Percentiles rank a stretch among this genome's conserved stretches.
Evolutionary conservation across 2,329 filamentous ascomycete species (phyloP).

Genomic region (Hymenoscyphus occultus): DNA sequence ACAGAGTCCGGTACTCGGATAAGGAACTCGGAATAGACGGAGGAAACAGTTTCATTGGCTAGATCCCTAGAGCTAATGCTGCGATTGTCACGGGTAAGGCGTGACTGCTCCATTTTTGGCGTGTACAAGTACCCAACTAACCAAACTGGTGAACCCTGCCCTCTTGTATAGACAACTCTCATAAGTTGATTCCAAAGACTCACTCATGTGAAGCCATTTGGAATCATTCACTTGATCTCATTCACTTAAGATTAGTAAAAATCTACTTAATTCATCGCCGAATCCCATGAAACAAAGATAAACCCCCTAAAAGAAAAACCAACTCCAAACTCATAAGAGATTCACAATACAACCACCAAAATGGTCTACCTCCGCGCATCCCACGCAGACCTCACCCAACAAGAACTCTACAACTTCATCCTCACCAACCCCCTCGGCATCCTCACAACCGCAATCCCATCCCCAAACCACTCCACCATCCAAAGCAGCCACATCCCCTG

Average conservation of each 20-base stretch:
- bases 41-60: neutral
- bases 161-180: neutral
- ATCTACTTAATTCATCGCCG: neutral
- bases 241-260: neutral
- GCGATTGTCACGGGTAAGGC: neutral
- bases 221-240: neutral
- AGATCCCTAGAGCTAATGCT: neutral
- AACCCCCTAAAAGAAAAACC: neutral
- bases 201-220: neutral
- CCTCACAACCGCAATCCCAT: constrained; percentile 59
- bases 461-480: constrained; percentile 46
- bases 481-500: constrained; percentile 61
- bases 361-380: constrained; percentile 56
- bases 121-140: neutral
- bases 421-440: constrained; percentile 59
- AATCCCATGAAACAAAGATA: neutral
- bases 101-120: neutral
- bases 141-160: neutral
- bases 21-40: neutral
- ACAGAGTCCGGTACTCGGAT: neutral
- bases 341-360: neutral
- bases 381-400: constrained; percentile 51
- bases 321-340: neutral
- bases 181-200: neutral
- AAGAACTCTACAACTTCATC: constrained; percentile 53